These are phyloP conservation scores for Erigeron philadelphicus DNA, from an alignment of 140 eudicot genomes.

Conservation along the genomic window DNA sequence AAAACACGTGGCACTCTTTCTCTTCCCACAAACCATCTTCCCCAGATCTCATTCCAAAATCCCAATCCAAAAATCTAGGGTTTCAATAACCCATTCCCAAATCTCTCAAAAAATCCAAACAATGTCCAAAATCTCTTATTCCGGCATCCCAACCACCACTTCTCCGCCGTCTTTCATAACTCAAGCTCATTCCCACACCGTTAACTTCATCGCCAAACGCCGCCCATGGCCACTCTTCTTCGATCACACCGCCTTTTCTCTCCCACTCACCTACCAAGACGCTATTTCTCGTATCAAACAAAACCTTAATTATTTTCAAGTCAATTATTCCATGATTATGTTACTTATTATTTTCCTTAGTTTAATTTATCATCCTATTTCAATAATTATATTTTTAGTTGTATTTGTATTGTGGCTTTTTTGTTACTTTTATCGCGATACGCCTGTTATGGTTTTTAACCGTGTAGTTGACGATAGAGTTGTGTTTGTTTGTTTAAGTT, in stretches of 20 bases:
- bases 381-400: constrained; percentile 50
- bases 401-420: constrained; percentile 52
- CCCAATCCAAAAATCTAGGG: constrained; percentile 37
- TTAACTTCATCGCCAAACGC: constrained; percentile 38
- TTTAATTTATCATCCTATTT: constrained; percentile 63
- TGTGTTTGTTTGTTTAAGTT: constrained; percentile 44
- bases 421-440: constrained; percentile 45
- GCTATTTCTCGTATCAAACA: constrained; percentile 50
- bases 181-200: constrained; percentile 37
- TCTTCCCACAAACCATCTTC: constrained; percentile 11
- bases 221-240: constrained; percentile 69
- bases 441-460: constrained; percentile 40
- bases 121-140: constrained; percentile 29
- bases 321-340: constrained; percentile 55
- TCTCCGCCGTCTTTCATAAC: constrained; percentile 21
- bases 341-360: constrained; percentile 50
- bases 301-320: constrained; percentile 50
- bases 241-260: constrained; percentile 38
- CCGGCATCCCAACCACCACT: constrained; percentile 22
- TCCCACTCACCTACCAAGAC: constrained; percentile 50
- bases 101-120: background rate
- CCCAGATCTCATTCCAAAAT: constrained; percentile 12
- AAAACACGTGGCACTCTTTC: constrained; percentile 6
- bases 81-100: constrained; percentile 8
- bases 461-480: constrained; percentile 53